These are phyloP conservation scores for Backusella circina DNA, from an alignment of 192 early-diverging fungal genomes.

Conservation along the genomic window DNA sequence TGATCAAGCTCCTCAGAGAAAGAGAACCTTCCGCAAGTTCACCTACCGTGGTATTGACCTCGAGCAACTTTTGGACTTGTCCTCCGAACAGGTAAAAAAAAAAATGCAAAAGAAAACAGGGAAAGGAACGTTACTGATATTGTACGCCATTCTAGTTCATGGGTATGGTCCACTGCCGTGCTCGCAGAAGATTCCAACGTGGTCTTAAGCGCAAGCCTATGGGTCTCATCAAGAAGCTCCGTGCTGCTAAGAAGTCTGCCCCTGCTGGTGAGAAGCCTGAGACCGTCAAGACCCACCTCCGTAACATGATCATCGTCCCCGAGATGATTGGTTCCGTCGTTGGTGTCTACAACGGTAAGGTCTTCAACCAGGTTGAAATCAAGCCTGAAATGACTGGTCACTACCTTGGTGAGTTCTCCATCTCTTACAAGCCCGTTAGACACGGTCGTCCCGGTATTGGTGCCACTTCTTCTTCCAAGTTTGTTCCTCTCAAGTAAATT, in stretches of 20 bases:
- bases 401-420: slow-evolving; percentile 42
- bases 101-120: neutral
- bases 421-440: slow-evolving; percentile 98
- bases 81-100: slow-evolving; percentile 66
- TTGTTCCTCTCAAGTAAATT: slow-evolving; percentile 85
- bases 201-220: slow-evolving; percentile 99
- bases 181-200: slow-evolving; percentile 97
- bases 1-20: slow-evolving; percentile 57
- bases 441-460: slow-evolving; percentile 99
- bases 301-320: slow-evolving; percentile 99
- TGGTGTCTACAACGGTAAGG: slow-evolving; percentile 99
- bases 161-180: slow-evolving; percentile 90
- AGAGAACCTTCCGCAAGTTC: slow-evolving; percentile 97
- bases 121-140: neutral
- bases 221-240: slow-evolving; percentile 99
- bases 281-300: slow-evolving; percentile 96
- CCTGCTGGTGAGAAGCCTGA: slow-evolving; percentile 89
- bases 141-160: slow-evolving; percentile 60
- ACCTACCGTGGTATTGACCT: slow-evolving; percentile 98
- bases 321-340: slow-evolving; percentile 98
- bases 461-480: slow-evolving; percentile 96
- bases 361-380: slow-evolving; percentile 99
- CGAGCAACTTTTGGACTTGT: slow-evolving; percentile 91
- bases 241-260: slow-evolving; percentile 94
- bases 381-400: slow-evolving; percentile 47